These are phyloP conservation scores for Candida qinlingensis DNA, from an alignment of 805 yeast species.

Conservation along the genomic window DNA sequence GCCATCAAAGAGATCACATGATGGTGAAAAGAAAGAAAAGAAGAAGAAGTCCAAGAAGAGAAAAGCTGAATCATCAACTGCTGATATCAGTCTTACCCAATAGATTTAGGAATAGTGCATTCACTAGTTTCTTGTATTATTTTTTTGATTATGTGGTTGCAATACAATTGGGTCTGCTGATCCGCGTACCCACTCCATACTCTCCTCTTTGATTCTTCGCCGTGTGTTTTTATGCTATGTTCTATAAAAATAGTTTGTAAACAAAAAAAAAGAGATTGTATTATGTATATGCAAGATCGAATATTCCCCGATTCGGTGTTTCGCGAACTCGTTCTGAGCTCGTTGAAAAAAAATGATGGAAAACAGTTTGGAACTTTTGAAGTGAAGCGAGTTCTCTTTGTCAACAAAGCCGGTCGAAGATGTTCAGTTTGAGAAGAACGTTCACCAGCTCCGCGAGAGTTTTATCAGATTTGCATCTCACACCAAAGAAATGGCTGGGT, in stretches of 20 bases:
- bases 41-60: conserved; percentile 51
- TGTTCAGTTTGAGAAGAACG: conserved; percentile 11
- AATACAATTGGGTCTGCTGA: not conserved
- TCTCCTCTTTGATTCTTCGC: not conserved
- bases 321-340: no score
- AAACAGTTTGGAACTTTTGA: not conserved
- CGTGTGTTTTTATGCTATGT: conserved; percentile 1
- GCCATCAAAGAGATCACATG: conserved; percentile 33
- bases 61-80: not conserved
- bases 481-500: conserved; percentile 69
- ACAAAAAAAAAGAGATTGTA: no score
- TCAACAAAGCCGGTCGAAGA: not conserved
- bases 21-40: conserved; percentile 40
- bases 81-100: no score
- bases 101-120: no score
- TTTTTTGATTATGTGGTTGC: not conserved
- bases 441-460: conserved; percentile 11
- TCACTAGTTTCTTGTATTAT: not conserved
- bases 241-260: not conserved
- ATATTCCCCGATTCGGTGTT: no score
- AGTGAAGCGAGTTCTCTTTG: not conserved
- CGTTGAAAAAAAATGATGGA: not conserved
- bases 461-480: conserved; percentile 35
- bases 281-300: not conserved
- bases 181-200: not conserved